Conservation (phyloP, 768 basidiomycete genomes). For the Tricholomella constricta region DNA sequence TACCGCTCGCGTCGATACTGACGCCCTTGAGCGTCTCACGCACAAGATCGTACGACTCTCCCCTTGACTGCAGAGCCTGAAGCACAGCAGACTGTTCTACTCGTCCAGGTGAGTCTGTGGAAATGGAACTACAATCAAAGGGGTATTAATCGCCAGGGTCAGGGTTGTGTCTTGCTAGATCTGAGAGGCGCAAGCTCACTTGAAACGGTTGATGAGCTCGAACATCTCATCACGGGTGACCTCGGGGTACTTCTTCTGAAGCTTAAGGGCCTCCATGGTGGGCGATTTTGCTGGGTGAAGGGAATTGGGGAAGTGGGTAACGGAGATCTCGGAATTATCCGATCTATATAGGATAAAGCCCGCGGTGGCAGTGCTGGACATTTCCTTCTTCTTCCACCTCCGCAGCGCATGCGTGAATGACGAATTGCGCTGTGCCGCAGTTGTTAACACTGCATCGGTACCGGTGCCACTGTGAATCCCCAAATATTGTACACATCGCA, state of each 20-base stretch:
- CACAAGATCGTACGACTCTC: constrained; percentile 89
- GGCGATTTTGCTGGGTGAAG: constrained; percentile 3
- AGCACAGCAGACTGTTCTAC: constrained; percentile 83
- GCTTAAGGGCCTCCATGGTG: constrained; percentile 78
- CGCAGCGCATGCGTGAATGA: not conserved
- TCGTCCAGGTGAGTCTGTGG: constrained; percentile 79
- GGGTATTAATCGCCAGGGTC: no score
- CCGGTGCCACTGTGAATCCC: no score
- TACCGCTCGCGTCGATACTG: constrained; percentile 91
- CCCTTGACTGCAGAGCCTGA: constrained; percentile 73
- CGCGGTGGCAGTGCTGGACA: constrained; percentile 15
- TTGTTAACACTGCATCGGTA: no score
- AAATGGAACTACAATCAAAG: constrained; percentile 54
- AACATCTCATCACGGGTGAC: constrained; percentile 93
- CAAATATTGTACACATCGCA: no score
- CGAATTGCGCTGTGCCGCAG: constrained; percentile 3
- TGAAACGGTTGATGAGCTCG: constrained; percentile 92
- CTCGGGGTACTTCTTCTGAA: constrained; percentile 92
- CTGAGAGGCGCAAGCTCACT: constrained; percentile 53
- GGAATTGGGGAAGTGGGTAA: not conserved
- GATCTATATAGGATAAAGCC: constrained; percentile 17
- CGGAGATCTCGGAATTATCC: constrained; percentile 18
- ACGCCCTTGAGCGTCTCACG: constrained; percentile 92
- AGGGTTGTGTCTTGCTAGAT: constrained; percentile 11
- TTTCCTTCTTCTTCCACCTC: not conserved